These are phyloP conservation scores for Teratosphaeria gauchensis DNA, from an alignment of 2,329 filamentous ascomycete species.

Conservation along the genomic window DNA sequence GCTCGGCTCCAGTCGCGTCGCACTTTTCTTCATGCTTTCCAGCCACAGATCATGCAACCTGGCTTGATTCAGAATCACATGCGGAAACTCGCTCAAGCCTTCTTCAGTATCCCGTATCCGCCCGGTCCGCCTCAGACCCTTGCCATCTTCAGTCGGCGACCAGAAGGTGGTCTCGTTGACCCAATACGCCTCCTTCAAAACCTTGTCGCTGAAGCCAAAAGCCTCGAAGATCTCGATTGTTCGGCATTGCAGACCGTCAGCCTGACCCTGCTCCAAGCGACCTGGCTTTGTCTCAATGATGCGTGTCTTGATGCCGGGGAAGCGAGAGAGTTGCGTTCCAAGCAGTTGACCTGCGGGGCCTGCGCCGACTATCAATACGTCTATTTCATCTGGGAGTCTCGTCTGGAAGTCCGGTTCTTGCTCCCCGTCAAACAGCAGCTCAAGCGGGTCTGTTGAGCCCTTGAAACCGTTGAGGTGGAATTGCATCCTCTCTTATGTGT, in stretches of 20 bases:
- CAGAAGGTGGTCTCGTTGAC: slow-evolving; percentile 55
- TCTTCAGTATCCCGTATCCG: slow-evolving; percentile 54
- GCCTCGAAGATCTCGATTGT: slow-evolving; percentile 66
- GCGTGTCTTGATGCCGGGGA: slow-evolving; percentile 37
- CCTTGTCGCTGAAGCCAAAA: slow-evolving; percentile 56
- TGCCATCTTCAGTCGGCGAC: slow-evolving; percentile 52
- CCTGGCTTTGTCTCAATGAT: slow-evolving; percentile 33
- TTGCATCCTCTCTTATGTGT: slow-evolving; percentile 14
- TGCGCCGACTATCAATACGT: slow-evolving; percentile 43
- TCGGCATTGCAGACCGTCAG: slow-evolving; percentile 52
- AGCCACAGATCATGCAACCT: slow-evolving; percentile 49
- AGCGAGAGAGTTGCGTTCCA: slow-evolving; percentile 42
- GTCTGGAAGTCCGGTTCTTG: slow-evolving; percentile 22
- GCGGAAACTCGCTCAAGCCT: slow-evolving; percentile 53
- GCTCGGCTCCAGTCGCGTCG: slow-evolving; percentile 21
- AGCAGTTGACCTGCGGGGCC: slow-evolving; percentile 41
- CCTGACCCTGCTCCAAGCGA: slow-evolving; percentile 30
- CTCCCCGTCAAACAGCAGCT: slow-evolving; percentile 18
- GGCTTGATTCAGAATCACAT: slow-evolving; percentile 62
- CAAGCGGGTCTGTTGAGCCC: slow-evolving; percentile 23
- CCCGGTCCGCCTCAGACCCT: slow-evolving; percentile 46
- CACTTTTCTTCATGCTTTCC: slow-evolving; percentile 24
- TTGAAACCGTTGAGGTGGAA: slow-evolving; percentile 27
- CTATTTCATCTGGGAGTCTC: slow-evolving; percentile 28
- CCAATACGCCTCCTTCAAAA: slow-evolving; percentile 58